Percentiles rank a stretch among this genome's conserved stretches.
These are phyloP conservation scores for Solanum lycopersicoides DNA, from an alignment of 257 asterid genomes.

Conservation along the genomic window DNA sequence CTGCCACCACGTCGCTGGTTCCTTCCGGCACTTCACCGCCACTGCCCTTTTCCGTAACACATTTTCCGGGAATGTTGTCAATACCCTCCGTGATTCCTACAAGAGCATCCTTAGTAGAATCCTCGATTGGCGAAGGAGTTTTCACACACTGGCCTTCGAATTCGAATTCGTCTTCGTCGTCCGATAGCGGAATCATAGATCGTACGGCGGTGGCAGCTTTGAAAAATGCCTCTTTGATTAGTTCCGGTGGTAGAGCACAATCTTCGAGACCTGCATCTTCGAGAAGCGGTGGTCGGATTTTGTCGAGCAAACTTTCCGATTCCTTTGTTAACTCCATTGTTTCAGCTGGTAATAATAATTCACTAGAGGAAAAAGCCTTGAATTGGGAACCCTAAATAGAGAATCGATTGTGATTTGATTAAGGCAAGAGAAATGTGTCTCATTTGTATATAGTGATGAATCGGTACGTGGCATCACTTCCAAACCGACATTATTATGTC, in stretches of 20 bases:
- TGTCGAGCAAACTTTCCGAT: conserved; percentile 29
- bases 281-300: conserved; percentile 58
- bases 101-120: conserved; percentile 40
- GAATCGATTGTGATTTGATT: background rate
- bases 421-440: background rate
- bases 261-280: conserved; percentile 98
- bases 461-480: background rate
- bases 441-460: background rate
- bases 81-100: conserved; percentile 38
- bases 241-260: conserved; percentile 81
- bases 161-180: conserved; percentile 25
- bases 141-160: conserved; percentile 39
- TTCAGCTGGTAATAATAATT: background rate
- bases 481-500: background rate
- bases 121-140: conserved; percentile 40
- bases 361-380: background rate
- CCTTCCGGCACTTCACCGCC: conserved; percentile 31
- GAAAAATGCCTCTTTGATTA: conserved; percentile 62
- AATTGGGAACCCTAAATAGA: background rate
- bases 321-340: conserved; percentile 40
- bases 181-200: conserved; percentile 37
- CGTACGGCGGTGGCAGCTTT: conserved; percentile 76
- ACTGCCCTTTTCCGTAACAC: conserved; percentile 39
- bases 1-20: conserved; percentile 33
- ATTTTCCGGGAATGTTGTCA: conserved; percentile 26